Percentiles rank a stretch among this genome's conserved stretches.
Conservation (phyloP, 805 yeast species). For the Cyberlindnera suaveolens region DNA sequence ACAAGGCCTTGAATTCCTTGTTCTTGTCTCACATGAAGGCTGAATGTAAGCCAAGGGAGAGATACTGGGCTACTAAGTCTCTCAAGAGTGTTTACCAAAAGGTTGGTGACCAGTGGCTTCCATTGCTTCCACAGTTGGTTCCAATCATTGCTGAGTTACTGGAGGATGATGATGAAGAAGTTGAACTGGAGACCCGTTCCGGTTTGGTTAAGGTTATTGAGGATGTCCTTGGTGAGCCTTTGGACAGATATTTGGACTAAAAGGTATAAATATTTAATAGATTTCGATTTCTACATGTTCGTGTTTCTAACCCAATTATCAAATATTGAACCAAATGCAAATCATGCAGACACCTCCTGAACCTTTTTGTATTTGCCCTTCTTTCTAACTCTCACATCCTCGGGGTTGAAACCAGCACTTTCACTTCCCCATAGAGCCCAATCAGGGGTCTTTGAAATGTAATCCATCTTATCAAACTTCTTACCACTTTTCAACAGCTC, state of each 20-base stretch:
- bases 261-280: background rate
- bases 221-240: conserved; percentile 88
- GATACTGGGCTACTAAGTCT: conserved; percentile 74
- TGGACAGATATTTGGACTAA: conserved; percentile 67
- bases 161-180: conserved; percentile 93
- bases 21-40: conserved; percentile 65
- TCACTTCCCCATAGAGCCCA: conserved; percentile 90
- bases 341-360: background rate
- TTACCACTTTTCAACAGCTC: conserved; percentile 57
- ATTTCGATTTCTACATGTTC: too few relatives aligned
- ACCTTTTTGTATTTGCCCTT: conserved; percentile 15
- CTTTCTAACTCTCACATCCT: conserved; percentile 46
- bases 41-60: conserved; percentile 48
- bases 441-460: conserved; percentile 71
- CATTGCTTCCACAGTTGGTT: conserved; percentile 85
- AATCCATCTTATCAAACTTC: conserved; percentile 73
- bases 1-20: conserved; percentile 63
- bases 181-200: conserved; percentile 84
- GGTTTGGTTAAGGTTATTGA: conserved; percentile 90
- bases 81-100: conserved; percentile 79
- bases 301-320: background rate
- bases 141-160: conserved; percentile 92
- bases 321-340: background rate
- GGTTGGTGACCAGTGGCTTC: conserved; percentile 92
- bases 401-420: conserved; percentile 87